Percentiles rank a stretch among this genome's conserved stretches.
Evolutionary conservation across 2,329 filamentous ascomycete species (phyloP).

Genomic region (Juglanconis sp.): DNA sequence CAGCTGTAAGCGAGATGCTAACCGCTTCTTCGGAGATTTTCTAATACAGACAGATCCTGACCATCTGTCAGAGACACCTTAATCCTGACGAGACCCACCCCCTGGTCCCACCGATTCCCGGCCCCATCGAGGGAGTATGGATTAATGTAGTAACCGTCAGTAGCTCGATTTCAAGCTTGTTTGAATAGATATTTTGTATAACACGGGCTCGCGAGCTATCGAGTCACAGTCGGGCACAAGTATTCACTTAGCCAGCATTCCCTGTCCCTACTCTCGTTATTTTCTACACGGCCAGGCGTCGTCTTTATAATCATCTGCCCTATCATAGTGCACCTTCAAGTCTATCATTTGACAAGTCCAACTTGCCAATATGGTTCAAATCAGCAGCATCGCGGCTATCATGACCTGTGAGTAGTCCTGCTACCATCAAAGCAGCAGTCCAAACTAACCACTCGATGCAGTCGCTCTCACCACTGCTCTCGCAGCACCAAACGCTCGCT

Average conservation of each 20-base stretch:
- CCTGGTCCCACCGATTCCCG: background rate
- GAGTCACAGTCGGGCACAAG: too few species aligned
- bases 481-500: background rate
- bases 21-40: background rate
- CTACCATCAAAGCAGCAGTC: background rate
- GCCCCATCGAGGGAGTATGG: background rate
- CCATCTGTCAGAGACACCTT: background rate
- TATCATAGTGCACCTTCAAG: too few species aligned
- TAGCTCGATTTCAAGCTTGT: too few species aligned
- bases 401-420: background rate
- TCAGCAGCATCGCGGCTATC: background rate
- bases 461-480: background rate
- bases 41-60: background rate
- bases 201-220: too few species aligned
- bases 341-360: background rate
- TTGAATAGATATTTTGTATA: too few species aligned
- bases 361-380: background rate
- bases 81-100: background rate
- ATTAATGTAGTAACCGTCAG: background rate
- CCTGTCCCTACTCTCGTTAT: background rate
- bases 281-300: background rate
- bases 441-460: background rate
- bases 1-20: background rate
- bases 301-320: background rate
- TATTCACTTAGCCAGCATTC: background rate